phyloP scores from a whole-genome alignment of 805 yeast species.

The Pichia eremophila region DNA sequence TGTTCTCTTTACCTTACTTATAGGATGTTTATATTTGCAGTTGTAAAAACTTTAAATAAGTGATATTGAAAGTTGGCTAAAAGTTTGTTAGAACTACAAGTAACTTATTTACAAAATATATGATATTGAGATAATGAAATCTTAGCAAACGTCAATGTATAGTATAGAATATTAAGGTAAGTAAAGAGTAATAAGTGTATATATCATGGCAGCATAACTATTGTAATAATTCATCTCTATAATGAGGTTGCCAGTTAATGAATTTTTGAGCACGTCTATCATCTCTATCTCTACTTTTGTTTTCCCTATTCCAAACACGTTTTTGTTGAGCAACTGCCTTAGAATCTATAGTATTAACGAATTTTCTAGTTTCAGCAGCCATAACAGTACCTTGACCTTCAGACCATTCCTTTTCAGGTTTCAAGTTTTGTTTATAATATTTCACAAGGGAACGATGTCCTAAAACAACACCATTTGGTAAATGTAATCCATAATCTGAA shows the following conservation, averaged over 20 bases:
- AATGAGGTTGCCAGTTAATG: slow-evolving; percentile 78
- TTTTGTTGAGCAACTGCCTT: slow-evolving; percentile 34
- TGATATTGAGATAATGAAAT: too few relatives aligned
- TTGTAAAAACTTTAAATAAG: too few relatives aligned
- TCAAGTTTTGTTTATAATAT: slow-evolving; percentile 57
- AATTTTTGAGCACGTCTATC: slow-evolving; percentile 53
- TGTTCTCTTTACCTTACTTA: too few relatives aligned
- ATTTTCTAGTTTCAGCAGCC: slow-evolving; percentile 62
- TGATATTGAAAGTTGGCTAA: too few relatives aligned
- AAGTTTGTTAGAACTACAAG: too few relatives aligned
- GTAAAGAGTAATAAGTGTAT: neutral
- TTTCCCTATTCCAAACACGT: slow-evolving; percentile 56
- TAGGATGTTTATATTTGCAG: too few relatives aligned
- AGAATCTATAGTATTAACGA: slow-evolving; percentile 31
- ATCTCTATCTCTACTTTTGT: slow-evolving; percentile 39
- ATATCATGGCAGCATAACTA: slow-evolving; percentile 5
- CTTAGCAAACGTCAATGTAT: too few relatives aligned
- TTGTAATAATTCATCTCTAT: slow-evolving; percentile 61
- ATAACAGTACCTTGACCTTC: slow-evolving; percentile 71
- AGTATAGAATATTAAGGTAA: neutral
- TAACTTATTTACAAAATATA: too few relatives aligned
- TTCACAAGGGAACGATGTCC: slow-evolving; percentile 76
- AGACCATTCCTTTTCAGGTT: slow-evolving; percentile 38
- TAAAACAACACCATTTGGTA: slow-evolving; percentile 70
- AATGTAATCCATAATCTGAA: slow-evolving; percentile 51